phyloP scores from a whole-genome alignment of 352 stramenopile species.

The Phytophthora ramorum region DNA sequence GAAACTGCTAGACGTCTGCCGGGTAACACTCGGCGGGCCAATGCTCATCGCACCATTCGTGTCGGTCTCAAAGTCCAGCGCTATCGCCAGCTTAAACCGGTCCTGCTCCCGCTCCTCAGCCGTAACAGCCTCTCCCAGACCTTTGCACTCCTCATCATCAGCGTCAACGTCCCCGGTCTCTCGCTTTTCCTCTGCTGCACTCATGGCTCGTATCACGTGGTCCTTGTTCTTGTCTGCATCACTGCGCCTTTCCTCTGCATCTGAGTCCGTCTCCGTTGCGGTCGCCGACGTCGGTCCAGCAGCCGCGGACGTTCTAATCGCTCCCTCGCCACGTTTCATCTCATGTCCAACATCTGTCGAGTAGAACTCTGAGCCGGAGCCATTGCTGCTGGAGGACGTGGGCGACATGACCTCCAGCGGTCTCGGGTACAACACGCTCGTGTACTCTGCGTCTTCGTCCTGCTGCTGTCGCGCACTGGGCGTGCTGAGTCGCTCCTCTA shows the following conservation, averaged over 20 bases:
- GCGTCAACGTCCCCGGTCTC: slow-evolving; percentile 5
- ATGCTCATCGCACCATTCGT: slow-evolving; percentile 41
- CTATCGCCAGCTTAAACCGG: slow-evolving; percentile 60
- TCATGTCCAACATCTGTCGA: not conserved
- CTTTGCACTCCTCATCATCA: slow-evolving; percentile 40
- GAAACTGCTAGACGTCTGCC: slow-evolving; percentile 89
- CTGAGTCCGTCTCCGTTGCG: slow-evolving; percentile 44
- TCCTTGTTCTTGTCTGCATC: slow-evolving; percentile 36
- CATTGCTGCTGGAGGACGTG: slow-evolving; percentile 69
- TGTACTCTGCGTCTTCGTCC: slow-evolving; percentile 38
- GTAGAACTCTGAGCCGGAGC: slow-evolving; percentile 43
- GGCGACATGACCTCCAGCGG: slow-evolving; percentile 49
- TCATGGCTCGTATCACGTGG: not conserved
- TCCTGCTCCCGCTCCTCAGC: slow-evolving; percentile 41
- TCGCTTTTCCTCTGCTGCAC: slow-evolving; percentile 26
- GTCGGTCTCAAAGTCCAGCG: slow-evolving; percentile 73
- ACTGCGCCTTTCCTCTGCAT: slow-evolving; percentile 30
- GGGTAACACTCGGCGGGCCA: slow-evolving; percentile 54
- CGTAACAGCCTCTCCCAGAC: slow-evolving; percentile 18
- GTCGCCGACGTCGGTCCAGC: slow-evolving; percentile 31
- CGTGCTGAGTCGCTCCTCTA: slow-evolving; percentile 25
- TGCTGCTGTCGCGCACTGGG: slow-evolving; percentile 7
- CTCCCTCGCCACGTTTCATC: slow-evolving; percentile 9
- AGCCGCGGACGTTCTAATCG: not conserved
- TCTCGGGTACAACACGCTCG: slow-evolving; percentile 36